A percentile compares a stretch with the other conserved stretches of the same genome.
These are phyloP conservation scores for Dalbergia cochinchinensis DNA, from an alignment of 306 rosid species.

Conservation along the genomic window DNA sequence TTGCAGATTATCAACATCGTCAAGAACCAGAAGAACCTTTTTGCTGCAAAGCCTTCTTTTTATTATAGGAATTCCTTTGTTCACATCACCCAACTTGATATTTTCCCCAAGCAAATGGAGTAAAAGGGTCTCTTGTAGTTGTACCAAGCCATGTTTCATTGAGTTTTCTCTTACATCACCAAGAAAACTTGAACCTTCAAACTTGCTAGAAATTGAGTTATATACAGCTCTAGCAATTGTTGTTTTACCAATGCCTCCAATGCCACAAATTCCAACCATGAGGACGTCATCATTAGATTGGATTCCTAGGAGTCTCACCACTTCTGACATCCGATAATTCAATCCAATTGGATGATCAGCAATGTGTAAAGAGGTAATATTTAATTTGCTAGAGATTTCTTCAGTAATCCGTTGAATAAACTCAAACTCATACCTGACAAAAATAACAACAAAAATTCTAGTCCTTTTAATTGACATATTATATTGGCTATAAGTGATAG, in stretches of 20 bases:
- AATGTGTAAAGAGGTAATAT: constrained; percentile 25
- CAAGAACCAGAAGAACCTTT: constrained; percentile 45
- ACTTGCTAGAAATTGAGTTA: constrained; percentile 38
- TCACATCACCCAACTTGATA: constrained; percentile 36
- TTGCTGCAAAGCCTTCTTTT: constrained; percentile 17
- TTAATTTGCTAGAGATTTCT: constrained; percentile 38
- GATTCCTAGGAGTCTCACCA: not conserved
- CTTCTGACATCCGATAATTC: constrained; percentile 21
- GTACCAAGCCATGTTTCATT: constrained; percentile 37
- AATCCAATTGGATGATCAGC: constrained; percentile 48
- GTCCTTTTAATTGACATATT: not conserved
- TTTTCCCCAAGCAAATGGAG: constrained; percentile 35
- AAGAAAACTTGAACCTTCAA: constrained; percentile 41
- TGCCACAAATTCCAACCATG: constrained; percentile 47
- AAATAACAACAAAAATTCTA: not conserved
- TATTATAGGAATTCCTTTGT: constrained; percentile 42
- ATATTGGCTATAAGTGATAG: too few relatives aligned
- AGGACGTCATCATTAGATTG: constrained; percentile 21
- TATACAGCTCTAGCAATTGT: constrained; percentile 42
- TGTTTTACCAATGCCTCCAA: constrained; percentile 49
- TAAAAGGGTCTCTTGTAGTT: constrained; percentile 39
- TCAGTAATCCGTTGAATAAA: constrained; percentile 32
- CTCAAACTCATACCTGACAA: constrained; percentile 42
- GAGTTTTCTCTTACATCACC: constrained; percentile 46
- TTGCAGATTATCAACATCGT: constrained; percentile 18